Base-by-base conservation (phyloP, 352 stramenopile species). In the Pelagophyceae sp. region DNA sequence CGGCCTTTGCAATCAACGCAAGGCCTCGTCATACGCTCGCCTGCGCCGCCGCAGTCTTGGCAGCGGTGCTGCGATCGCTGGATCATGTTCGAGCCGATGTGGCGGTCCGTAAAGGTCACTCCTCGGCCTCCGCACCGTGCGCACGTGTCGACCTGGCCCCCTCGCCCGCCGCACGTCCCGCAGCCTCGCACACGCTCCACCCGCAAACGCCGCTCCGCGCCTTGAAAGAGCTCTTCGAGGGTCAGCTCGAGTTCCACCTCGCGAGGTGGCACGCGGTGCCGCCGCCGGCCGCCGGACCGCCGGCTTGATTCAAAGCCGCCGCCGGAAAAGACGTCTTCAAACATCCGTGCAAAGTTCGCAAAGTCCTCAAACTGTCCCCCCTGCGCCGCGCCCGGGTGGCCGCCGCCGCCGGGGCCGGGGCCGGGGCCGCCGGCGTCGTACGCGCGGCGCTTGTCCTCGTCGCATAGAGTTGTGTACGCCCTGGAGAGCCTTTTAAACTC, bases 401-500 rank as follows among this genome's bases (percentile, higher is more conserved):
- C 63, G 63, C 63, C 35, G 29, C 2, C 19, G 35, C 35, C 35
- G 35, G 19, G 19, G 35, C 67, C 61, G 15, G 11, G 11, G 15
- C n/a, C 29, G 61, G 11, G n/a, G 29, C 61, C 61, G 1, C 67
- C 67, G 2, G 23, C 11, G 67, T 74, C 67, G 37, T 58, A 74
- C 5, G 17, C 5, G 17, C 27, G 20, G 5, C 38, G 33, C 38
- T 74, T 74, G 6, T 2, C 67, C 11, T 50, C 67, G 38, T 74
- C 67, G 67, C 33, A 5, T 15, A 94, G 83, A 35, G 93, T 86
- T 77, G 93, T 88, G 82, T 94, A 94, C 23, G 89, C 89, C 77
- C 89, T 80, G 72, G 92, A 91, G 87, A 94, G 91, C 45, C 82
- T 82, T 45, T 87, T 94, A 77, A 94, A 94, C 82, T 86, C 85